Evolutionary conservation across 345 rosid genomes (phyloP), one percentile per base, ranked within the genome.

Genomic region (Litchi chinensis): DNA sequence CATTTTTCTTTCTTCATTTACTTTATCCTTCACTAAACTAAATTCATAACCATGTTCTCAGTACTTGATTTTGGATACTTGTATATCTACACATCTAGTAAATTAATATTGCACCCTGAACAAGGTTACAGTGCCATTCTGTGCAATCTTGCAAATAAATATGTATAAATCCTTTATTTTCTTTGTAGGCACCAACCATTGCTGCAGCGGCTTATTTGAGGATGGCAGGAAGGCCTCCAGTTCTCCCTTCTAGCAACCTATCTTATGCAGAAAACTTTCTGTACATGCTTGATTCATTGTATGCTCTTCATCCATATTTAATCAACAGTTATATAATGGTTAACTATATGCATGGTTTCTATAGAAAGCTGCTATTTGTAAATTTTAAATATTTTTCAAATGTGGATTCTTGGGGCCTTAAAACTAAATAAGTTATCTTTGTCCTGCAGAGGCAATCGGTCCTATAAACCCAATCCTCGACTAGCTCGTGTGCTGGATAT

Each of bases 161-260:
- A 24, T 48, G 28, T 56, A 65, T 62, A 28, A 74, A 52, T 12
- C 50, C 37, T 19, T 10, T 65, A 26, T 82, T 48, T 43, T 77
- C 32, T 64, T 68, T 89, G 76, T 84, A 92, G 91, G 97, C 90
- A 77, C 97, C 99, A 73, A 96, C 98, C 52, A 89, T 96, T 68
- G 99, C 98, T 22, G 98, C 99, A 16, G 97, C 99, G 68, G 98
- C 98, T 78, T 96, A 96, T 89, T 79, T 94, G 82, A 90, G 98
- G 83, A 75, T 94, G 93, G 99, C 99, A 4, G 99, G 99, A 79
- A 89, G 98, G 83, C 98, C 97, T 83, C 93, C 98, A 0, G 97
- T 94, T 86, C 93, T 94, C 52, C 98, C 98, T 82, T 96, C 99
- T 7, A 91, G 82, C 81, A 90, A 73, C 83, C 97, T 96, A 80